phyloP scores from a whole-genome alignment of 2,329 filamentous ascomycete species.

The Aspergillus tubingensis region DNA sequence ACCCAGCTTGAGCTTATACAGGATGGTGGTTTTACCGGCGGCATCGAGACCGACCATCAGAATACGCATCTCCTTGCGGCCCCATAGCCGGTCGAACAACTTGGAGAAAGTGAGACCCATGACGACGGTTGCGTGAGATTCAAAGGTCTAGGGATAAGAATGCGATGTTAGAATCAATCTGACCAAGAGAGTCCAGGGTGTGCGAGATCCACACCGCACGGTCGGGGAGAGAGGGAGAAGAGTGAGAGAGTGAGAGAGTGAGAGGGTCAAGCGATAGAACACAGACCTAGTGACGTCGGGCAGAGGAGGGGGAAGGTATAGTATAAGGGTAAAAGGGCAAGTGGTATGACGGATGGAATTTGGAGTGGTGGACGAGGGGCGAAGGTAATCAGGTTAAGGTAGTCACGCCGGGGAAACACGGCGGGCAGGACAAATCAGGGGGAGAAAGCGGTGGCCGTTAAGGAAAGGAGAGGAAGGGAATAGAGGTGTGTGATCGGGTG shows the following conservation, averaged over 20 bases:
- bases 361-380: slow-evolving; percentile 19
- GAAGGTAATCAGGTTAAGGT: slow-evolving; percentile 12
- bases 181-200: background rate
- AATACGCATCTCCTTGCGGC: slow-evolving; percentile 99
- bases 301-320: slow-evolving; percentile 1
- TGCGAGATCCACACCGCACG: background rate
- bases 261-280: background rate
- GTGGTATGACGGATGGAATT: slow-evolving; percentile 17
- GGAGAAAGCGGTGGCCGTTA: slow-evolving; percentile 9
- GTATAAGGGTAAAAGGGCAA: background rate
- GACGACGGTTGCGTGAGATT: slow-evolving; percentile 51
- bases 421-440: slow-evolving; percentile 23
- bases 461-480: slow-evolving; percentile 4
- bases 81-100: slow-evolving; percentile 93
- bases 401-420: slow-evolving; percentile 22
- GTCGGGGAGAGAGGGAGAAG: background rate
- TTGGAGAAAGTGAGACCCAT: slow-evolving; percentile 99
- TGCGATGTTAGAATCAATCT: slow-evolving; percentile 25
- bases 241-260: background rate
- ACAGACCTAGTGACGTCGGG: slow-evolving; percentile 1
- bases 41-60: slow-evolving; percentile 99
- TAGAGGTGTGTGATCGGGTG: background rate
- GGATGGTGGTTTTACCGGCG: slow-evolving; percentile 99
- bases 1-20: slow-evolving; percentile 99
- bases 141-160: slow-evolving; percentile 18